A percentile compares a stretch with the other conserved stretches of the same genome.
phyloP scores from a whole-genome alignment of 805 yeast species.

The Zygotorulaspora sp. region DNA sequence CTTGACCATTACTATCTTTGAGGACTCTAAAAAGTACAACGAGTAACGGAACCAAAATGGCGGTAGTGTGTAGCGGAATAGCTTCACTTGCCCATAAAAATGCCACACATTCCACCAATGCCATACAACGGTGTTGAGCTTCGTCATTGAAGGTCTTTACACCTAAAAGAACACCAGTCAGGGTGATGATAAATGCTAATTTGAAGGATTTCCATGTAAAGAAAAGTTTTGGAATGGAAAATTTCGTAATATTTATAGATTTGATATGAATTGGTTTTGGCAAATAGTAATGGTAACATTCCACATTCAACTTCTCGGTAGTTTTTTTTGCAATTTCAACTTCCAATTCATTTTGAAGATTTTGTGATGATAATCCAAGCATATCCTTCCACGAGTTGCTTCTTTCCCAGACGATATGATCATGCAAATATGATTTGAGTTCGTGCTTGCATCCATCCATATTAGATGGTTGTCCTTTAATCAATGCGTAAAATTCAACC shows the following conservation, averaged over 20 bases:
- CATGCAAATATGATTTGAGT: slow-evolving; percentile 63
- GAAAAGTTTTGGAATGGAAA: slow-evolving; percentile 46
- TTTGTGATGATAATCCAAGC: slow-evolving; percentile 70
- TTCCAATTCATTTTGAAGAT: slow-evolving; percentile 29
- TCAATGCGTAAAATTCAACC: slow-evolving; percentile 51
- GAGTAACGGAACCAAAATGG: slow-evolving; percentile 74
- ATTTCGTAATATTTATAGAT: slow-evolving; percentile 28
- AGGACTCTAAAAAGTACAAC: slow-evolving; percentile 66
- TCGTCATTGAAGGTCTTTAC: slow-evolving; percentile 59
- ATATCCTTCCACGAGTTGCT: slow-evolving; percentile 95
- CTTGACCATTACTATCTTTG: slow-evolving; percentile 47
- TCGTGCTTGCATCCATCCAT: slow-evolving; percentile 48
- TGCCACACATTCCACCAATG: slow-evolving; percentile 58
- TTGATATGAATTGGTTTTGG: slow-evolving; percentile 31
- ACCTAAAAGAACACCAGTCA: slow-evolving; percentile 51
- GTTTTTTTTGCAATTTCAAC: slow-evolving; percentile 3
- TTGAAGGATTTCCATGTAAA: slow-evolving; percentile 47
- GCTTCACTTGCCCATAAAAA: slow-evolving; percentile 94
- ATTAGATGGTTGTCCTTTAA: slow-evolving; percentile 34
- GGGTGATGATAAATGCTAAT: slow-evolving; percentile 43
- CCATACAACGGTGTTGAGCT: slow-evolving; percentile 60
- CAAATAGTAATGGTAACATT: slow-evolving; percentile 32
- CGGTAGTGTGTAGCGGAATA: slow-evolving; percentile 87
- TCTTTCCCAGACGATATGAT: slow-evolving; percentile 94
- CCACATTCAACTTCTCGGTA: slow-evolving; percentile 29